These are phyloP conservation scores for Neurospora sp. DNA, from an alignment of 495 filamentous ascomycete genomes.

Conservation along the genomic window DNA sequence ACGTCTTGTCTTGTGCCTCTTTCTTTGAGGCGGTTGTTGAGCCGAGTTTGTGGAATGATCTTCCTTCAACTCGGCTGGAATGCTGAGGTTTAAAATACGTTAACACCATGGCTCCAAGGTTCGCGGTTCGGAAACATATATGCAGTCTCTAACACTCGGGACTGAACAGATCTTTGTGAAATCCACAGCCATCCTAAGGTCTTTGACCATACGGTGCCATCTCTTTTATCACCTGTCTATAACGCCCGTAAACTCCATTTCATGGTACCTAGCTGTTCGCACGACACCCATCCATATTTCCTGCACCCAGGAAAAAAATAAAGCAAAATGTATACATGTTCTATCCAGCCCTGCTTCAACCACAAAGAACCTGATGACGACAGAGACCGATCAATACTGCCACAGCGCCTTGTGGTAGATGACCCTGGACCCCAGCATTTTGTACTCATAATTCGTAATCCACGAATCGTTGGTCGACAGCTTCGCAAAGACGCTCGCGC, in stretches of 20 bases:
- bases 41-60: neutral
- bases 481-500: constrained; percentile 94
- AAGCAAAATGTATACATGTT: neutral
- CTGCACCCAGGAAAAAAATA: neutral
- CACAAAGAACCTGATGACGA: neutral
- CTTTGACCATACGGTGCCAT: neutral
- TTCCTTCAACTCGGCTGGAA: neutral
- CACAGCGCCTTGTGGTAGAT: constrained; percentile 86
- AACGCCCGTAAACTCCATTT: neutral
- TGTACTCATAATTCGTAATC: constrained; percentile 82
- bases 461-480: constrained; percentile 85
- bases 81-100: neutral
- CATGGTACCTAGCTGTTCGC: neutral
- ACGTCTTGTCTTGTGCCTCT: neutral
- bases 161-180: neutral
- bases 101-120: neutral
- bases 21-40: neutral
- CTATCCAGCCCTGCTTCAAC: neutral
- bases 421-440: constrained; percentile 67
- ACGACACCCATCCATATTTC: neutral
- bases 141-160: neutral
- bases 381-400: constrained; percentile 32
- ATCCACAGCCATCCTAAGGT: neutral
- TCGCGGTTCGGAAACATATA: neutral
- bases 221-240: neutral